These are phyloP conservation scores for Priceomyces melissophilus DNA, from an alignment of 805 yeast genomes.

Conservation along the genomic window DNA sequence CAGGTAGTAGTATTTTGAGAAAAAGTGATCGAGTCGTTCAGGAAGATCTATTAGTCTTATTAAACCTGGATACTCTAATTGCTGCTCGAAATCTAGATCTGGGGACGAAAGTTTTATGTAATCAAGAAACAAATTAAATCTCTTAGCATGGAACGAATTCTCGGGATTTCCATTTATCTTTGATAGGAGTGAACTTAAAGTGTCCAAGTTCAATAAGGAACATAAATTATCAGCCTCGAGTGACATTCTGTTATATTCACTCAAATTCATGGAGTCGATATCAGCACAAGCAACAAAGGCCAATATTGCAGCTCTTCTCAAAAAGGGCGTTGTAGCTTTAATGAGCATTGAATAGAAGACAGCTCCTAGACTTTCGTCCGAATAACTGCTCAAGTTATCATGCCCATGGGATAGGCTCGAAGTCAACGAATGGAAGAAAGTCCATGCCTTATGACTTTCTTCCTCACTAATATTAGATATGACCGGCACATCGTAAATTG, in stretches of 20 bases:
- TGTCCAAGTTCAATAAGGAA: constrained; percentile 46
- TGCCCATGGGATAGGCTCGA: constrained; percentile 5
- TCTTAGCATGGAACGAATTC: constrained; percentile 21
- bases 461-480: constrained; percentile 20
- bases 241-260: constrained; percentile 14
- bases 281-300: constrained; percentile 53
- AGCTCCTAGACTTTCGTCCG: constrained; percentile 27
- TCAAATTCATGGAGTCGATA: constrained; percentile 25
- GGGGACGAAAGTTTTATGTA: constrained; percentile 6
- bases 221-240: constrained; percentile 57
- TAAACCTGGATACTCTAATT: constrained; percentile 62
- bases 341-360: constrained; percentile 51
- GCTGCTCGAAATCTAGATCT: constrained; percentile 14
- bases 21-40: constrained; percentile 60
- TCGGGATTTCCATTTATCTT: constrained; percentile 12
- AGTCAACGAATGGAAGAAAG: constrained; percentile 24
- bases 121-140: constrained; percentile 19
- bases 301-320: constrained; percentile 60
- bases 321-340: constrained; percentile 60
- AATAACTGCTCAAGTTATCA: constrained; percentile 12
- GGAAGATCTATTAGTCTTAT: constrained; percentile 66
- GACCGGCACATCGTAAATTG: constrained; percentile 36
- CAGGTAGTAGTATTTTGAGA: constrained; percentile 54
- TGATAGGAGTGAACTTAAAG: constrained; percentile 21
- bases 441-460: constrained; percentile 16